Percentiles rank a stretch among this genome's conserved stretches.
Evolutionary conservation across 2,329 filamentous ascomycete species (phyloP).

Genomic region (Aspergillus bombycis): DNA sequence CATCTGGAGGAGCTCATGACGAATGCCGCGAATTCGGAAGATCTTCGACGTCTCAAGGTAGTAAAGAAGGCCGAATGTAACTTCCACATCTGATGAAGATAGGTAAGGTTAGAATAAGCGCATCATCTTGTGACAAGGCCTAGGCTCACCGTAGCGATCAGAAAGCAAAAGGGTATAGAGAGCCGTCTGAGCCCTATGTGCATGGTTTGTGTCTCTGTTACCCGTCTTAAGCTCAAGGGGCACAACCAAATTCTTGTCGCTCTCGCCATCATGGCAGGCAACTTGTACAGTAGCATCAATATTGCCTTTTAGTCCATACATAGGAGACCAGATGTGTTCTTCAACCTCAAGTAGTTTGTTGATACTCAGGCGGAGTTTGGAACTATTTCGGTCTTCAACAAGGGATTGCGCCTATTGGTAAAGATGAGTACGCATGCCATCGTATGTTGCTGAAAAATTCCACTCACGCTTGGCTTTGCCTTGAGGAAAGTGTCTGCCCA

Average conservation of each 20-base stretch:
- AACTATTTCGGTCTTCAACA: constrained; percentile 77
- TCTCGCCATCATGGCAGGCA: constrained; percentile 71
- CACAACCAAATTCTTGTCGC: constrained; percentile 72
- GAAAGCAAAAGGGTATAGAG: constrained; percentile 91
- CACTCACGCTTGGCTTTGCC: constrained; percentile 65
- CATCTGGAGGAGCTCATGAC: constrained; percentile 91
- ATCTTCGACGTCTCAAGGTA: constrained; percentile 92
- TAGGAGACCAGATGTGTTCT: constrained; percentile 97
- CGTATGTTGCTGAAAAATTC: not conserved
- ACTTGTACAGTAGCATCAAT: constrained; percentile 96
- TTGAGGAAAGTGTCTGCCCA: constrained; percentile 86
- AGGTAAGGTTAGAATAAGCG: constrained; percentile 17
- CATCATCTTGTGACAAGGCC: not conserved
- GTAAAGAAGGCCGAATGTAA: constrained; percentile 88
- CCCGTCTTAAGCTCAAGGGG: constrained; percentile 97
- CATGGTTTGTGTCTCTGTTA: constrained; percentile 73
- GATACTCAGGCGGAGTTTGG: constrained; percentile 78
- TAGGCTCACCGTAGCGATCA: constrained; percentile 73
- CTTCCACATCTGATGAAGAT: constrained; percentile 69
- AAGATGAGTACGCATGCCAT: constrained; percentile 31
- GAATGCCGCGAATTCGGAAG: constrained; percentile 79
- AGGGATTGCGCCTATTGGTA: constrained; percentile 64
- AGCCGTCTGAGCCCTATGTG: constrained; percentile 90
- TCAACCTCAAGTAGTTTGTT: constrained; percentile 95
- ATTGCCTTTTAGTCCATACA: constrained; percentile 96